Evolutionary conservation across 495 filamentous ascomycete genomes (phyloP).

Genomic region (Penicillium turbatum): DNA sequence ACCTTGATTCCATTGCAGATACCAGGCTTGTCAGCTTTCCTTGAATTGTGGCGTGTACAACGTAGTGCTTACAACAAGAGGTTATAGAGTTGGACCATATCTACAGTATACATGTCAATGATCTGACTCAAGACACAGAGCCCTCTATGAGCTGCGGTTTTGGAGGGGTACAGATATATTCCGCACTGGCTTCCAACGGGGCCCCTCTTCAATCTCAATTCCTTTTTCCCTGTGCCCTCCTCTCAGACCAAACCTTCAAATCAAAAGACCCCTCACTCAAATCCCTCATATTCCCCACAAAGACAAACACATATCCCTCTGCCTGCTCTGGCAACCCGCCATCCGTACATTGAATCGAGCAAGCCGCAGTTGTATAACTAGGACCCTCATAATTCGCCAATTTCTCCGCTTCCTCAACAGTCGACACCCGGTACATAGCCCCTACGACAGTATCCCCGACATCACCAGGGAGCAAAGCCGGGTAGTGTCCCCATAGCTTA

Average conservation of each 20-base stretch:
- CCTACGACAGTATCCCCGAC: constrained; percentile 15
- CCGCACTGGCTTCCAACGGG: too few relatives aligned
- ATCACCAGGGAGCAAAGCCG: constrained; percentile 18
- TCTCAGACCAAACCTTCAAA: constrained; percentile 20
- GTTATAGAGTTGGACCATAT: not conserved
- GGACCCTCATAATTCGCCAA: constrained; percentile 30
- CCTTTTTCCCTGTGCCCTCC: not conserved
- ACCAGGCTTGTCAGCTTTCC: too few relatives aligned
- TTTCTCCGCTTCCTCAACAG: constrained; percentile 14
- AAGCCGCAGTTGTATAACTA: constrained; percentile 19
- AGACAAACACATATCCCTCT: constrained; percentile 25
- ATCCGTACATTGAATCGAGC: constrained; percentile 23
- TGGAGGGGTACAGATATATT: too few relatives aligned
- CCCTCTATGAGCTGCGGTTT: too few relatives aligned
- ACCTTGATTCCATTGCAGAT: not conserved
- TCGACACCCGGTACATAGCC: constrained; percentile 26
- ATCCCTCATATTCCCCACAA: constrained; percentile 25
- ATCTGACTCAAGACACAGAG: not conserved
- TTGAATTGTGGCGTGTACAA: too few relatives aligned
- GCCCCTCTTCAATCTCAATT: not conserved
- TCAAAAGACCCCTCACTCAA: constrained; percentile 29
- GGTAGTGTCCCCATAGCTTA: constrained; percentile 28
- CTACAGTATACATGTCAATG: not conserved
- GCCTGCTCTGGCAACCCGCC: constrained; percentile 9
- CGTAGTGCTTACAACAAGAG: too few relatives aligned